phyloP scores from a whole-genome alignment of 75 land plant genomes.

The Azolla pinnata region DNA sequence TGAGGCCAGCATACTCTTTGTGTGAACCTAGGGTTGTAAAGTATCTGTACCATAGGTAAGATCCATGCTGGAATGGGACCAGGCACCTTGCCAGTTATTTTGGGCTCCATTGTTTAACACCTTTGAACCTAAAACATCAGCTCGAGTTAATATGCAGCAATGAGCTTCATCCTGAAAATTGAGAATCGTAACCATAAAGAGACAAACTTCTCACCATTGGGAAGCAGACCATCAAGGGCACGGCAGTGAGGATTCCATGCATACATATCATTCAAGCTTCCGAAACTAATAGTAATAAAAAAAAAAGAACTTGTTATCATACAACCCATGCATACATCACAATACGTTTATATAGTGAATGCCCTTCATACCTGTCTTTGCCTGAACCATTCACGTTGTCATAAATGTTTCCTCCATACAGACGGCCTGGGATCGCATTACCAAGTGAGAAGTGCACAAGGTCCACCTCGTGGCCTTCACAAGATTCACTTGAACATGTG shows the following conservation, averaged over 20 bases:
- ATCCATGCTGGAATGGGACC: constrained; percentile 66
- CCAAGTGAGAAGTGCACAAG: constrained; percentile 84
- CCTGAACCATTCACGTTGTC: constrained; percentile 67
- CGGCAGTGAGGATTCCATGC: constrained; percentile 91
- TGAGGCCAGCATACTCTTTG: no score
- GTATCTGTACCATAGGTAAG: constrained; percentile 43
- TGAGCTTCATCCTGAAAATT: background rate
- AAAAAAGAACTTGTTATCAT: constrained; percentile 7
- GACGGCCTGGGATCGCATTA: constrained; percentile 85
- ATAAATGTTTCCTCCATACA: constrained; percentile 74
- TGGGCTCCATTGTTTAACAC: constrained; percentile 25
- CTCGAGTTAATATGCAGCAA: background rate
- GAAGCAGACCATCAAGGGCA: constrained; percentile 63
- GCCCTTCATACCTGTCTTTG: constrained; percentile 52
- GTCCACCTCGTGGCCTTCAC: constrained; percentile 87
- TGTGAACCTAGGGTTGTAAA: constrained; percentile 1
- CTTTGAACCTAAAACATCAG: background rate
- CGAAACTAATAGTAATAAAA: constrained; percentile 38
- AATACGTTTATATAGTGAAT: background rate
- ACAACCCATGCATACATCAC: background rate
- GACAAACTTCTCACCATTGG: constrained; percentile 42
- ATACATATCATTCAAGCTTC: constrained; percentile 79
- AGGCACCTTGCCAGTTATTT: constrained; percentile 93
- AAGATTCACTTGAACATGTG: constrained; percentile 50
- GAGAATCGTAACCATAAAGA: background rate